Base-by-base conservation (phyloP, 768 basidiomycete species). In the Psilocybe subaeruginosa region DNA sequence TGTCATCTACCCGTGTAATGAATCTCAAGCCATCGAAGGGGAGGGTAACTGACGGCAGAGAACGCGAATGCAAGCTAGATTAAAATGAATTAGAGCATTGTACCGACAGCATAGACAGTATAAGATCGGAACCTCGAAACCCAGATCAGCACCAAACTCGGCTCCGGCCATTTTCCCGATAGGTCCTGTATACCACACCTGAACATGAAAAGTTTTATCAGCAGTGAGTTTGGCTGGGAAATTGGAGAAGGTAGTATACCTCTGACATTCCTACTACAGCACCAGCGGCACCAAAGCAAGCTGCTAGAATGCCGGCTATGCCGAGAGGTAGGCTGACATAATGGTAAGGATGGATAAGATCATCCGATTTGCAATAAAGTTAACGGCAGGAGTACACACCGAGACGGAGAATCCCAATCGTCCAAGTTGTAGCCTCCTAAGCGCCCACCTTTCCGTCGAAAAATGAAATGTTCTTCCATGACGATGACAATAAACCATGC, bases 181-280 rank as follows among this genome's bases (percentile, higher is more conserved):
- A 16, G 65, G 65, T 12, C 61, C 61, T 19, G 56, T 66, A 29
- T 63, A 66, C 61, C 61, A 66, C 17, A 58, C 61, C 61, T 62
- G 8, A 7, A 35, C 11, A 35, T 35, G 23, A 2, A 23, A 23
- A 23, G 2, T 23, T 23, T 23, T 2, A 23, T 23, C 23, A 23
- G 23, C 2, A 23, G 23, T 23, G 23, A 2, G 23, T 23, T 23
- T 23, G 23, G 23, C 23, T 23, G 23, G 2, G 23, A 23, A 23
- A 23, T 23, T 23, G 23, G 2, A 23, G 23, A 23, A 23, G 23
- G 23, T 23, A 2, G 2, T 23, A 30, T 43, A 66, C 62, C 56
- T 66, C 65, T n/a, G 61, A 46, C 65, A 66, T 66, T 1, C 65
- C 65, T 14, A 66, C 61, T 3, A 63, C 65, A 6, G 61, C 65